Percentiles rank a stretch among this genome's conserved stretches.
phyloP scores from a whole-genome alignment of 164 flowering plant genomes.

The Piper longum region DNA sequence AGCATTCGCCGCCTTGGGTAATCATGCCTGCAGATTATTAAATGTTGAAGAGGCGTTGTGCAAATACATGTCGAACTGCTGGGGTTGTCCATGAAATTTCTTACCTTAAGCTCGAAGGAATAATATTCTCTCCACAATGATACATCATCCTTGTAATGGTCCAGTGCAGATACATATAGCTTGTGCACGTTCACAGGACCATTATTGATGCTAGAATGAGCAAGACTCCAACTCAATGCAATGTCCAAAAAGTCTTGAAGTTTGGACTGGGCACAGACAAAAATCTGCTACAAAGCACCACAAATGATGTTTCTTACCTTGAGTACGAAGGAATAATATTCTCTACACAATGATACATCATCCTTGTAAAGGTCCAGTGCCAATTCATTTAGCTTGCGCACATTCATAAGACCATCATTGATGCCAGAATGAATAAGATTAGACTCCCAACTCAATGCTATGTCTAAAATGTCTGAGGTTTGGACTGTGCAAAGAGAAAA shows the following conservation, averaged over 20 bases:
- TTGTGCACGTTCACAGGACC: constrained; percentile 56
- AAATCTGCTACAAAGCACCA: constrained; percentile 31
- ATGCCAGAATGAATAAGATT: constrained; percentile 57
- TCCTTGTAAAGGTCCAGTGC: constrained; percentile 55
- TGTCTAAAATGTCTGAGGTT: constrained; percentile 44
- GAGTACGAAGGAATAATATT: constrained; percentile 53
- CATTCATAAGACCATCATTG: constrained; percentile 44
- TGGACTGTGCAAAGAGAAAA: constrained; percentile 61
- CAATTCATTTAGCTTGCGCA: constrained; percentile 60
- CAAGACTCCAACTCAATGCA: constrained; percentile 84
- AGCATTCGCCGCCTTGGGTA: too few species aligned
- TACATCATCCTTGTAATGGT: constrained; percentile 43
- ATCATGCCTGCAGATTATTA: too few species aligned
- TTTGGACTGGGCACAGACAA: constrained; percentile 70
- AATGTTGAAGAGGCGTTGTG: too few species aligned
- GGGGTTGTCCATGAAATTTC: too few species aligned
- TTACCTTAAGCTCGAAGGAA: constrained; percentile 65
- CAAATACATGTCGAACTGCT: too few species aligned
- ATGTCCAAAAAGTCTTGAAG: constrained; percentile 33
- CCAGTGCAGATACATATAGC: constrained; percentile 63
- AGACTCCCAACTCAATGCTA: constrained; percentile 70
- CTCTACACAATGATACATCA: constrained; percentile 56
- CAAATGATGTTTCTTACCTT: constrained; percentile 28
- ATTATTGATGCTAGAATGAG: constrained; percentile 38
- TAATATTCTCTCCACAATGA: constrained; percentile 65